Percentiles rank a stretch among this genome's conserved stretches.
These are phyloP conservation scores for Phytophthora aleatoria DNA, from an alignment of 352 stramenopile species.

Conservation along the genomic window DNA sequence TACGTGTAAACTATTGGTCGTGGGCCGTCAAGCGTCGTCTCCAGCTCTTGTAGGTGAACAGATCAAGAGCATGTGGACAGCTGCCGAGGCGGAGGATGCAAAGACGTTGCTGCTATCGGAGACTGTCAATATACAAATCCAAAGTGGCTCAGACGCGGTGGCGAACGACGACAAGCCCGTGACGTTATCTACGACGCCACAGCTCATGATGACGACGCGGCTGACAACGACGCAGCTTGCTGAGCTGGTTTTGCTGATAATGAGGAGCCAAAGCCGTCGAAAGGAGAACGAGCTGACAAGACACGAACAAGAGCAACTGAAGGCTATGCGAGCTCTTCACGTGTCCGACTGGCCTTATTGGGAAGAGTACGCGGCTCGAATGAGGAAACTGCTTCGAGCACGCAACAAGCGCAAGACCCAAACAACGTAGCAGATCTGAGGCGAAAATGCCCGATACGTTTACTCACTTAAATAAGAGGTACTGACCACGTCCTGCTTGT, in stretches of 20 bases:
- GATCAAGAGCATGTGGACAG: constrained; percentile 38
- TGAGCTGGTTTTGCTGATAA: constrained; percentile 43
- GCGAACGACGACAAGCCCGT: constrained; percentile 8
- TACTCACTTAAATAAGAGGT: constrained; percentile 41
- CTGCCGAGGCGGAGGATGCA: constrained; percentile 23
- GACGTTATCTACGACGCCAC: constrained; percentile 2
- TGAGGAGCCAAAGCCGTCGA: constrained; percentile 48
- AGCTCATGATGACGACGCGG: constrained; percentile 4
- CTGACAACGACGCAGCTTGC: constrained; percentile 24
- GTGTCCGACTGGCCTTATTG: constrained; percentile 23
- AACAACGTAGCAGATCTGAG: not conserved
- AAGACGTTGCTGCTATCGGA: constrained; percentile 41
- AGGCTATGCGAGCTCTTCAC: constrained; percentile 9
- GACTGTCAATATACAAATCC: constrained; percentile 35
- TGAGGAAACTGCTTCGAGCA: constrained; percentile 30
- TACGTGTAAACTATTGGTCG: constrained; percentile 48
- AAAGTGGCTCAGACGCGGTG: not conserved
- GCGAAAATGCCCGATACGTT: constrained; percentile 1
- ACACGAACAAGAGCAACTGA: constrained; percentile 24
- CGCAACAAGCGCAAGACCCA: constrained; percentile 23
- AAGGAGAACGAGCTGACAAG: constrained; percentile 31
- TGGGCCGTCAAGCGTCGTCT: constrained; percentile 7
- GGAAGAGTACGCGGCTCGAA: constrained; percentile 30
- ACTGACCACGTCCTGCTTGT: constrained; percentile 18
- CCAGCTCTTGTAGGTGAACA: not conserved